Percentiles rank a stretch among this genome's conserved stretches.
Conservation (phyloP, 257 asterid species). For the Salvia miltiorrhiza region DNA sequence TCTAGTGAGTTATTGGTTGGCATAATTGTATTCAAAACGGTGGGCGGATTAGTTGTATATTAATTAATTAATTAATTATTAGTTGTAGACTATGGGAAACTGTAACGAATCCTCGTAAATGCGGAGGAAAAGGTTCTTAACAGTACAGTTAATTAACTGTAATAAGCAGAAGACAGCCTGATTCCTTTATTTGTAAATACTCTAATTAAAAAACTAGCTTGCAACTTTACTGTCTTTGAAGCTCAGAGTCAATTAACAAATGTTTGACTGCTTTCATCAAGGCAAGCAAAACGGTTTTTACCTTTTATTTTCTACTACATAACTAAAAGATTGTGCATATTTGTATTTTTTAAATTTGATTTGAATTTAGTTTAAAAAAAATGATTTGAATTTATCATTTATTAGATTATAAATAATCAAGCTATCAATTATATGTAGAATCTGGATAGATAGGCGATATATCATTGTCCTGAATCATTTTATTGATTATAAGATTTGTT, state of each 20-base stretch:
- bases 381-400: too few relatives aligned
- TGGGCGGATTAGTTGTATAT: neutral
- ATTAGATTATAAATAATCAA: too few relatives aligned
- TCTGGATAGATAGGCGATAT: too few relatives aligned
- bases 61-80: neutral
- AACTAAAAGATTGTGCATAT: too few relatives aligned
- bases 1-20: neutral
- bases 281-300: neutral
- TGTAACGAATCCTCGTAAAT: slow-evolving; percentile 9
- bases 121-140: neutral
- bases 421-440: too few relatives aligned
- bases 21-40: neutral
- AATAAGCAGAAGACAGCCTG: slow-evolving; percentile 23
- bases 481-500: too few relatives aligned
- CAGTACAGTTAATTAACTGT: slow-evolving; percentile 24
- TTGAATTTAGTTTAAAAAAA: too few relatives aligned
- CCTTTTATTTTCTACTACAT: neutral
- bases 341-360: too few relatives aligned
- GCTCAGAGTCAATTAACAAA: slow-evolving; percentile 12
- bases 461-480: too few relatives aligned
- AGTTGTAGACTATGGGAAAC: slow-evolving; percentile 9
- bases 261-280: slow-evolving; percentile 3
- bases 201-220: neutral
- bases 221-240: slow-evolving; percentile 7
- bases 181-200: slow-evolving; percentile 17